Percentiles rank a stretch among this genome's conserved stretches.
phyloP scores from a whole-genome alignment of 2,329 filamentous ascomycete species.

The Uncinocarpus reesii region DNA sequence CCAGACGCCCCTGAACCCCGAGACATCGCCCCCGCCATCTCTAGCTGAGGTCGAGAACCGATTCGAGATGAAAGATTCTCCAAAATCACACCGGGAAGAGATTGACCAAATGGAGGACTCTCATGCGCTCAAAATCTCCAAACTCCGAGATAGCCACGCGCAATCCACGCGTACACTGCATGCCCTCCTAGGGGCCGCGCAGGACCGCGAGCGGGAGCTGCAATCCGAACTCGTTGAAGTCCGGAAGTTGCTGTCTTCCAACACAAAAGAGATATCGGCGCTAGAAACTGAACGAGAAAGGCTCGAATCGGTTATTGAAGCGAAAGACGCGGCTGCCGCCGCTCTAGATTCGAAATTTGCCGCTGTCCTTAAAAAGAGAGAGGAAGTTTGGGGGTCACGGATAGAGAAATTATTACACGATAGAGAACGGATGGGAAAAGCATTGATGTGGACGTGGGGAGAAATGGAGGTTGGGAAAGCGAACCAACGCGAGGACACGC shows the following conservation, averaged over 20 bases:
- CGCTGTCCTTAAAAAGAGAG: conserved; percentile 33
- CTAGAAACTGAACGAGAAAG: conserved; percentile 28
- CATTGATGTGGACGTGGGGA: conserved; percentile 33
- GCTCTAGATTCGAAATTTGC: conserved; percentile 34
- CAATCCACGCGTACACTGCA: conserved; percentile 31
- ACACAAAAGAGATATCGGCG: conserved; percentile 19
- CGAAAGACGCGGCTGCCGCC: conserved; percentile 33
- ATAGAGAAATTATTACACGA: conserved; percentile 34
- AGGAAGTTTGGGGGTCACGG: conserved; percentile 36
- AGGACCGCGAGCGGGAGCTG: conserved; percentile 29
- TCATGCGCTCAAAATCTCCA: conserved; percentile 30
- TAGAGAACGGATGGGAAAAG: conserved; percentile 32
- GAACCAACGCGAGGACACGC: conserved; percentile 18
- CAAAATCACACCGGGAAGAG: conserved; percentile 29
- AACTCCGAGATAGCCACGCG: conserved; percentile 30
- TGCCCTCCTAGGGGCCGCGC: conserved; percentile 25
- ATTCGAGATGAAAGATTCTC: conserved; percentile 19
- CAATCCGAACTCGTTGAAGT: conserved; percentile 26
- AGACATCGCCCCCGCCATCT: conserved; percentile 22
- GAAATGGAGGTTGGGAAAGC: conserved; percentile 32
- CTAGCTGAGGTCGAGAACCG: background rate
- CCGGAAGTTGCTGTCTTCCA: conserved; percentile 18
- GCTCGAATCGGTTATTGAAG: conserved; percentile 28
- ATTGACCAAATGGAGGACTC: conserved; percentile 30
- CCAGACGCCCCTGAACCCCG: conserved; percentile 24